Evolutionary conservation across 331 rosid genomes (phyloP).

Genomic region (Spiraea crenata): DNA sequence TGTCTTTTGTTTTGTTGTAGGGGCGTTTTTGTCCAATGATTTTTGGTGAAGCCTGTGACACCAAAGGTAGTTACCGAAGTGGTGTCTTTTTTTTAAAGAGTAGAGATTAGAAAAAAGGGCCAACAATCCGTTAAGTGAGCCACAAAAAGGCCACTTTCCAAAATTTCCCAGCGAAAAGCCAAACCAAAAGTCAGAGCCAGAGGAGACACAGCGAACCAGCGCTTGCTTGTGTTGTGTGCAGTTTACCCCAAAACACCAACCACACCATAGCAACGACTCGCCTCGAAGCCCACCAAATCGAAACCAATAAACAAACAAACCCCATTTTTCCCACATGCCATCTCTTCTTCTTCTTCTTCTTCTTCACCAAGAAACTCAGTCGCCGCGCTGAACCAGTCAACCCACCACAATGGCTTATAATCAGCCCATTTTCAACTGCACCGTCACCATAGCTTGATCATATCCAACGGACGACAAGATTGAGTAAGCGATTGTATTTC

Average conservation of each 20-base stretch:
- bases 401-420: background rate
- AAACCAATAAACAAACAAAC: background rate
- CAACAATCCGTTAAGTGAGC: no score
- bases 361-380: slow-evolving; percentile 34
- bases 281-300: no score
- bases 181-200: background rate
- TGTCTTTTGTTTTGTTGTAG: no score
- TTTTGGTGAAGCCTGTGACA: no score
- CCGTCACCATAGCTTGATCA: background rate
- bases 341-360: slow-evolving; percentile 11
- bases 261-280: background rate
- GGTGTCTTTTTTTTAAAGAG: no score
- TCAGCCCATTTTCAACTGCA: background rate
- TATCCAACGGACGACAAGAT: background rate
- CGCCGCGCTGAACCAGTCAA: slow-evolving; percentile 25
- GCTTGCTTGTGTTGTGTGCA: background rate
- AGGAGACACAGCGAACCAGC: background rate
- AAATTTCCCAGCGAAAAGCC: no score
- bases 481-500: background rate
- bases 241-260: background rate
- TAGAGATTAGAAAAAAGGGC: no score
- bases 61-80: no score
- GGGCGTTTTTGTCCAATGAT: no score
- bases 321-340: background rate
- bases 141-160: no score